These are phyloP conservation scores for Alisma plantagoaquatica DNA, from an alignment of 106 monocot species.

Conservation along the genomic window DNA sequence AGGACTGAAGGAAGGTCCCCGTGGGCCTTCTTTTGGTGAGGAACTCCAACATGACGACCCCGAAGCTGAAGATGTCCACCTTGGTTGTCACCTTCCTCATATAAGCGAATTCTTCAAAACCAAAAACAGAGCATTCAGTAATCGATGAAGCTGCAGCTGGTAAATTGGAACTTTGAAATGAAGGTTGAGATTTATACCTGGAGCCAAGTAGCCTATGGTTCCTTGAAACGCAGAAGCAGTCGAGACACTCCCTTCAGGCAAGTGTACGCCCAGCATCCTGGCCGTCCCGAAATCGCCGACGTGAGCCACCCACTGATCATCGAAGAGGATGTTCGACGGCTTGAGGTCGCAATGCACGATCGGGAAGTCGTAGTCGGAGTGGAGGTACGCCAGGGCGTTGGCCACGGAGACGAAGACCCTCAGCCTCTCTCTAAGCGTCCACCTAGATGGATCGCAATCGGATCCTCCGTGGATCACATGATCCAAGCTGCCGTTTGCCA, in stretches of 20 bases:
- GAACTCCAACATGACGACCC: conserved; percentile 67
- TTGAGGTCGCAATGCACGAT: conserved; percentile 88
- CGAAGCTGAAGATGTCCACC: conserved; percentile 85
- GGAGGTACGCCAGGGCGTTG: conserved; percentile 64
- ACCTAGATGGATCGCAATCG: conserved; percentile 23
- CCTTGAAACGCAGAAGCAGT: conserved; percentile 68
- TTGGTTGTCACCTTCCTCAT: conserved; percentile 73
- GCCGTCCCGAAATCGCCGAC: conserved; percentile 77
- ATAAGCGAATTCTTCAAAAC: conserved; percentile 59
- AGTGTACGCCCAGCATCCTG: conserved; percentile 54
- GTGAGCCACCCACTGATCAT: conserved; percentile 68
- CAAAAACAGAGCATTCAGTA: not conserved
- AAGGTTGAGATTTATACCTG: conserved; percentile 34
- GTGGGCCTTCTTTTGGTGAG: conserved; percentile 73
- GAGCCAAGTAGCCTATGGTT: conserved; percentile 93
- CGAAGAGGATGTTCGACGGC: conserved; percentile 79
- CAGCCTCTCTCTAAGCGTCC: conserved; percentile 52
- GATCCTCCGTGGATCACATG: conserved; percentile 29
- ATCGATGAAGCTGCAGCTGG: not conserved
- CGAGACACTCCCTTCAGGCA: conserved; percentile 19
- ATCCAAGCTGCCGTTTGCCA: conserved; percentile 81
- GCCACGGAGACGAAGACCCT: conserved; percentile 45
- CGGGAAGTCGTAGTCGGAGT: conserved; percentile 64
- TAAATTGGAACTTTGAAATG: not conserved
- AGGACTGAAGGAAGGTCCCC: conserved; percentile 21